A percentile compares a stretch with the other conserved stretches of the same genome.
Evolutionary conservation across 1,139 yeast species (phyloP).

Genomic region (Kluyveromyces marxianus): DNA sequence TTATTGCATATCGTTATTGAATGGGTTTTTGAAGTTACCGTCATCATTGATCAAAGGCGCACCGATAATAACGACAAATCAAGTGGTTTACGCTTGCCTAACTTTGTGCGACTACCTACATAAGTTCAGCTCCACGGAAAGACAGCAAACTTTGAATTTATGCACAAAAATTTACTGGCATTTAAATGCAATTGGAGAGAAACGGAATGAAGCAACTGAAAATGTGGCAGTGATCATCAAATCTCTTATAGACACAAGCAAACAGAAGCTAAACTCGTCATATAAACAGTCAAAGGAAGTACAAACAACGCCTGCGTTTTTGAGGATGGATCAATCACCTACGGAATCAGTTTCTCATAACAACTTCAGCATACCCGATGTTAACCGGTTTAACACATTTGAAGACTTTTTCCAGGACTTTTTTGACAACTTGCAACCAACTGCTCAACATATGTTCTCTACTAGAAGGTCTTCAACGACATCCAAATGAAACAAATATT

Average conservation of each 20-base stretch:
- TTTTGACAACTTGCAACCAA: constrained; percentile 30
- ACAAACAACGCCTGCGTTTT: too few relatives aligned
- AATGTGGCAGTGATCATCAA: constrained; percentile 47
- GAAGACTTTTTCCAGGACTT: constrained; percentile 44
- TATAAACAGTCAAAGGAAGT: background rate
- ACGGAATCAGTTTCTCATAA: constrained; percentile 1
- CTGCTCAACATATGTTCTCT: constrained; percentile 25
- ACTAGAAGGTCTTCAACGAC: constrained; percentile 1
- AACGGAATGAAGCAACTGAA: constrained; percentile 46
- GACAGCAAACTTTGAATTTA: constrained; percentile 34
- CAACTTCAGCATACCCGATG: constrained; percentile 33
- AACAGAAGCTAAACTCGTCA: constrained; percentile 14
- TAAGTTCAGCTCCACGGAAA: constrained; percentile 32
- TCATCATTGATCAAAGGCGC: constrained; percentile 42
- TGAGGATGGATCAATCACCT: too few relatives aligned
- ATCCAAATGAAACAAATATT: background rate
- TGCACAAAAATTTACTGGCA: constrained; percentile 50
- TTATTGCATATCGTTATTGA: constrained; percentile 37
- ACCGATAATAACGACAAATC: constrained; percentile 42
- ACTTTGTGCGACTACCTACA: constrained; percentile 41
- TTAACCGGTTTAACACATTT: constrained; percentile 39
- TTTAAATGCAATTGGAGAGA: constrained; percentile 45
- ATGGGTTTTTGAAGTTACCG: constrained; percentile 37
- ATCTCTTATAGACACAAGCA: constrained; percentile 39
- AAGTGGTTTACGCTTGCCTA: constrained; percentile 44